Percentiles rank a stretch among this genome's conserved stretches.
Evolutionary conservation across 2,329 filamentous ascomycete species (phyloP).

Genomic region (Ophiosphaerella narmari): DNA sequence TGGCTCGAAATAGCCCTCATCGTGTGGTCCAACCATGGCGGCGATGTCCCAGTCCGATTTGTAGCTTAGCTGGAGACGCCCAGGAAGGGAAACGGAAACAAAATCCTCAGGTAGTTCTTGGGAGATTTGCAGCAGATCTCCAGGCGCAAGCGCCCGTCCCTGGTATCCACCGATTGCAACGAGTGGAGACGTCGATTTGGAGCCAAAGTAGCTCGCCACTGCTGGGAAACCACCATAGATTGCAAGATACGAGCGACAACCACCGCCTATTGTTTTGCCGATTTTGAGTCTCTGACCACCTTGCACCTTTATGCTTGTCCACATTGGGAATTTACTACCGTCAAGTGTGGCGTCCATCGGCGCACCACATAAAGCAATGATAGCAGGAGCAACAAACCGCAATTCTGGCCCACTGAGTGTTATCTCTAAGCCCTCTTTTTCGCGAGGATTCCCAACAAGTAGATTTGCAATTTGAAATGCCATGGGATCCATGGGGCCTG

Average conservation of each 20-base stretch:
- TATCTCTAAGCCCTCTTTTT: slow-evolving; percentile 62
- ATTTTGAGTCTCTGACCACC: slow-evolving; percentile 60
- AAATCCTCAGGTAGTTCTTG: slow-evolving; percentile 45
- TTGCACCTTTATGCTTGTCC: slow-evolving; percentile 57
- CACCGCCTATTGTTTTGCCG: slow-evolving; percentile 57
- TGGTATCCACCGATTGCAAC: slow-evolving; percentile 65
- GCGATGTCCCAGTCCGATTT: slow-evolving; percentile 57
- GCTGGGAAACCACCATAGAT: slow-evolving; percentile 59
- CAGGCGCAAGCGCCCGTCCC: slow-evolving; percentile 59
- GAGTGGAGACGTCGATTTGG: slow-evolving; percentile 63
- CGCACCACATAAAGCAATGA: slow-evolving; percentile 63
- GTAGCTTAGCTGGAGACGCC: slow-evolving; percentile 55
- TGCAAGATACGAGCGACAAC: slow-evolving; percentile 64
- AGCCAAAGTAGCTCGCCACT: slow-evolving; percentile 62
- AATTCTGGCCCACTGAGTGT: slow-evolving; percentile 65
- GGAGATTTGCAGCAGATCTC: slow-evolving; percentile 57
- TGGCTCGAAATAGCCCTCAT: slow-evolving; percentile 57
- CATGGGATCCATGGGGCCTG: slow-evolving; percentile 66
- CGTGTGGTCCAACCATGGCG: slow-evolving; percentile 62
- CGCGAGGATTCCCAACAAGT: slow-evolving; percentile 60
- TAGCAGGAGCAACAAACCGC: slow-evolving; percentile 58
- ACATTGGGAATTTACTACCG: slow-evolving; percentile 57
- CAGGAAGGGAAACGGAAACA: slow-evolving; percentile 47
- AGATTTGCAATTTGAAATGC: slow-evolving; percentile 63
- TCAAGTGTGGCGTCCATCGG: slow-evolving; percentile 59